Evolutionary conservation across 352 stramenopile species (phyloP), one percentile per base, ranked within the genome.

Genomic region (Achlya hypogyna): DNA sequence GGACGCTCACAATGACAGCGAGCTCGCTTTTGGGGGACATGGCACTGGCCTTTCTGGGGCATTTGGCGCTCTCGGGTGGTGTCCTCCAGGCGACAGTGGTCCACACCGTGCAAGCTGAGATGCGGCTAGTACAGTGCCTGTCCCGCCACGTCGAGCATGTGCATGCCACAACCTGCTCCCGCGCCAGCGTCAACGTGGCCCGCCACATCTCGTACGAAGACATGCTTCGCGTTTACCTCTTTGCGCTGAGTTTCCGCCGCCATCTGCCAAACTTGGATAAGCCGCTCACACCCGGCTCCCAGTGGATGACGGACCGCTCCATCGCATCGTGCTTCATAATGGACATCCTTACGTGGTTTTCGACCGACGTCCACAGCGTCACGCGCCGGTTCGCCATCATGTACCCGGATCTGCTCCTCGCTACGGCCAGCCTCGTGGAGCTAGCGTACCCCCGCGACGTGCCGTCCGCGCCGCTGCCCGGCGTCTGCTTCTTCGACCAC

Each of bases 141-240:
- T 51, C 54, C 1, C 45, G 28, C 4, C 29, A 64, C 18, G 54
- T 64, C 35, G 54, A 64, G n/a, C 16, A 22, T 3, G 47, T 64
- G 18, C 54, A 64, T 28, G 54, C 54, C 3, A 23, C 16, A 6
- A 64, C 54, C 12, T 64, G 54, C 35, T 51, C 18, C 12, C 54
- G 35, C 32, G 54, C 54, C 6, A 64, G 34, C 12, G 38, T 52
- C 40, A 51, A 64, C 54, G 34, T 31, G 3, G 25, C 54, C 18
- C 9, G 20, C 25, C 22, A 23, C 54, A 25, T 64, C 22, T 53
- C 54, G 20, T 28, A 22, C 23, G 20, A 51, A 4, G 54, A 64
- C 27, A 64, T 64, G 54, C n/a, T 64, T 16, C 35, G 54, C 35
- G 54, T 64, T 2, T 64, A 64, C 18, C 38, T 64, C 4, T 64